Evolutionary conservation across 2,329 filamentous ascomycete species (phyloP).

Genomic region (Aspergillus tamarii): DNA sequence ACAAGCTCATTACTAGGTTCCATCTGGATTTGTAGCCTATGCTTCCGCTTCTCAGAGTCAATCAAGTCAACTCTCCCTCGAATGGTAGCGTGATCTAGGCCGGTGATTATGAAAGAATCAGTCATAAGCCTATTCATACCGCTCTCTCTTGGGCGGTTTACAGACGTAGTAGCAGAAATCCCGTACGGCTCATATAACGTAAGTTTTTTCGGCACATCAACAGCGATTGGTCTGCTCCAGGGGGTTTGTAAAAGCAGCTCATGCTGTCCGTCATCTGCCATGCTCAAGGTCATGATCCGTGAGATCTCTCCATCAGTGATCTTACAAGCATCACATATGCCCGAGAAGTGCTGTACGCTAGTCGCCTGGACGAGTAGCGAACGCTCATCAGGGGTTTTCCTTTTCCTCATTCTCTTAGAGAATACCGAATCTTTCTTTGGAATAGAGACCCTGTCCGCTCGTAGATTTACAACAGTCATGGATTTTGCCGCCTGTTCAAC

Average conservation of each 20-base stretch:
- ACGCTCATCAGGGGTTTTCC: slow-evolving; percentile 25
- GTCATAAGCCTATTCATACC: slow-evolving; percentile 51
- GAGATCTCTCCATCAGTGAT: slow-evolving; percentile 68
- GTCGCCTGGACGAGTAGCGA: slow-evolving; percentile 41
- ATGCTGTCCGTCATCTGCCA: slow-evolving; percentile 64
- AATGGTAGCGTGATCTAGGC: slow-evolving; percentile 61
- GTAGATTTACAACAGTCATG: slow-evolving; percentile 68
- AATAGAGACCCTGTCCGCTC: slow-evolving; percentile 51
- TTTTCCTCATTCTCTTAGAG: slow-evolving; percentile 31
- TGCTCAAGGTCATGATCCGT: slow-evolving; percentile 71
- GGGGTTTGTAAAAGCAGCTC: slow-evolving; percentile 74
- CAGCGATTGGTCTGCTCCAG: slow-evolving; percentile 71
- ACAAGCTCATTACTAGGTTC: slow-evolving; percentile 68
- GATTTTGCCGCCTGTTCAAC: slow-evolving; percentile 70
- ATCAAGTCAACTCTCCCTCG: slow-evolving; percentile 68
- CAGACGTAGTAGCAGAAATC: slow-evolving; percentile 59
- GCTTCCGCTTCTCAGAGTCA: slow-evolving; percentile 63
- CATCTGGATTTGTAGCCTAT: slow-evolving; percentile 70
- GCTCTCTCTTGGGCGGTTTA: slow-evolving; percentile 57
- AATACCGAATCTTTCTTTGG: slow-evolving; percentile 31
- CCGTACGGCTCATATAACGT: slow-evolving; percentile 63
- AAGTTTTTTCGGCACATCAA: slow-evolving; percentile 64
- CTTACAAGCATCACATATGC: slow-evolving; percentile 73
- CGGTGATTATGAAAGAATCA: slow-evolving; percentile 49
- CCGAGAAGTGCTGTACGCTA: slow-evolving; percentile 62